phyloP scores from a whole-genome alignment of 2,329 filamentous ascomycete genomes.

The Diaporthe eres region DNA sequence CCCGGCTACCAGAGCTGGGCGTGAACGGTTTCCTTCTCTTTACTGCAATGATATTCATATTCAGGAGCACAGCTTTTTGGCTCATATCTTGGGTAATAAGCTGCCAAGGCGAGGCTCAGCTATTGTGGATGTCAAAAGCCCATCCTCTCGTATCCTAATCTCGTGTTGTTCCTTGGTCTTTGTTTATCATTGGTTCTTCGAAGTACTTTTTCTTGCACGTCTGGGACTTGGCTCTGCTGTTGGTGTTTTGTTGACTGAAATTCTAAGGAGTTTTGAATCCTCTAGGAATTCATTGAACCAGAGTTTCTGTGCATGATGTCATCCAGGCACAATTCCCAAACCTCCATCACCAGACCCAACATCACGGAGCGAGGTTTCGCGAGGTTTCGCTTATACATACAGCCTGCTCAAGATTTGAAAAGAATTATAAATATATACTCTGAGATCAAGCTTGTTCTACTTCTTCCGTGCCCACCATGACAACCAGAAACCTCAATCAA shows the following conservation, averaged over 20 bases:
- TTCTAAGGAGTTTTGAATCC: not conserved
- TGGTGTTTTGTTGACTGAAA: not conserved
- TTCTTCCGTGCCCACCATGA: not conserved
- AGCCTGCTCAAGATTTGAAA: not conserved
- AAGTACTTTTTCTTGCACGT: not conserved
- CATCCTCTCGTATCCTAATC: not conserved
- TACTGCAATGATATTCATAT: not conserved
- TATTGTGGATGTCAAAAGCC: not conserved
- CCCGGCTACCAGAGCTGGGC: too few species aligned
- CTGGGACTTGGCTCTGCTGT: not conserved
- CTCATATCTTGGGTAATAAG: not conserved
- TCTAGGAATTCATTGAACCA: not conserved
- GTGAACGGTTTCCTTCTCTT: not conserved
- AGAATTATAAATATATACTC: not conserved
- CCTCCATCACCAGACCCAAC: not conserved
- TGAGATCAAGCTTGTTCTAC: not conserved
- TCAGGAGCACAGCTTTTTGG: not conserved
- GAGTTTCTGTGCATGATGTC: not conserved
- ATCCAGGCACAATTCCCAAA: not conserved
- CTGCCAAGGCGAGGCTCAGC: not conserved
- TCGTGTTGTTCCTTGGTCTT: not conserved
- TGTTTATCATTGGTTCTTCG: not conserved
- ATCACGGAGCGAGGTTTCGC: not conserved
- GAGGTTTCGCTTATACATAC: not conserved
- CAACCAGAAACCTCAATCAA: constrained; percentile 2